Base-by-base conservation (phyloP, 176 grass and related monocot species). In the Eragrostis nindensis region DNA sequence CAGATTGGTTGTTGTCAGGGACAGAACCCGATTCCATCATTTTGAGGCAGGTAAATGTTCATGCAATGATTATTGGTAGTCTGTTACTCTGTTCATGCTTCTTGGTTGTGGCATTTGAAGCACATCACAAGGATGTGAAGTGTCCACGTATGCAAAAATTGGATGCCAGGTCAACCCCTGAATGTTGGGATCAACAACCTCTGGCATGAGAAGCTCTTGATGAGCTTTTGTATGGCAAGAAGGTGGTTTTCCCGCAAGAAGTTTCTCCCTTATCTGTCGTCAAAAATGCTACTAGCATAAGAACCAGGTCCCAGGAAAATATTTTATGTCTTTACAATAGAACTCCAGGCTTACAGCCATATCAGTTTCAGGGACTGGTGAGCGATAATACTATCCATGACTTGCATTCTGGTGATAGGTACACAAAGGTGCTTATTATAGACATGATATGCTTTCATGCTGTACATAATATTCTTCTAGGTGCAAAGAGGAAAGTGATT, bases 21-120 rank as follows among this genome's bases (percentile, higher is more conserved):
- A 94, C 66, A 83, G 89, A 83, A 89, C 80, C 21, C 63, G 86
- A 62, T 89, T 94, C 50, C 92, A 94, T 81, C 84, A 94, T 91
- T 94, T 94, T 32, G 38, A 82, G 71, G 77, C 82, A 57, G 89
- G 89, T 26, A 52, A 55, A 11, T 94, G 92, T 82, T 94, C 92
- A 17, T 94, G 89, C 68, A 87, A 91, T 82, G 89, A 94, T 87
- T 91, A 89, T 79, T 94, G 92, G 92, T 94, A 89, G 89, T 36
- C 32, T 36, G n/a, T n/a, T n/a, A n/a, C n/a, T n/a, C n/a, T n/a
- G 32, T 36, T 36, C 32, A 36, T 55, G 57, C 49, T 65, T 81
- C 43, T 70, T 74, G 0, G 44, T 8, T 68, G 59, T 57, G 42
- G 56, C 56, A 47, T 74, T 22, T 53, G 30, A 26, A 18, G 7